A percentile compares a stretch with the other conserved stretches of the same genome.
Evolutionary conservation across 2,329 filamentous ascomycete genomes (phyloP).

Genomic region (Rhynchosporium graminicola): DNA sequence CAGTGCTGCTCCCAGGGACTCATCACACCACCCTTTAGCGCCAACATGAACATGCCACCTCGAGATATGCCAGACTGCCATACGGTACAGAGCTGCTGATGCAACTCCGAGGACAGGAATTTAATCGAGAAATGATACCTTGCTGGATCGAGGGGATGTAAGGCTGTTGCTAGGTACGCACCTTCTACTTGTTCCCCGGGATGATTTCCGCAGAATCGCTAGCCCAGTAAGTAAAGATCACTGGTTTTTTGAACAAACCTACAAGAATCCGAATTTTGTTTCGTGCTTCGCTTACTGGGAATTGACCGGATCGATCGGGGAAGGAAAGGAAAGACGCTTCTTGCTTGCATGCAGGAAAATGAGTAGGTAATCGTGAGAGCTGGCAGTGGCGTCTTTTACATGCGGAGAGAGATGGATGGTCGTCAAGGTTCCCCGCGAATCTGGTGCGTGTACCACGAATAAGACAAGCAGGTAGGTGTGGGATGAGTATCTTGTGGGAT

Average conservation of each 20-base stretch:
- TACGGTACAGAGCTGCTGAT: not conserved
- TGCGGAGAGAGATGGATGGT: not conserved
- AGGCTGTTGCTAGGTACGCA: no score
- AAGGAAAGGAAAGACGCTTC: not conserved
- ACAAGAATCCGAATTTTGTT: not conserved
- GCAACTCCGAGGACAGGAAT: no score
- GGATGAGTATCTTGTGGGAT: not conserved
- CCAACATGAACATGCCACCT: not conserved
- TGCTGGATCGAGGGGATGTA: not conserved
- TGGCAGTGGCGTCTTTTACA: not conserved
- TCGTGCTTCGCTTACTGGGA: not conserved
- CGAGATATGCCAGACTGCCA: not conserved
- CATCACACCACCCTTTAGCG: not conserved
- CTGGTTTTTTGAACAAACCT: no score
- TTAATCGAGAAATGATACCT: not conserved
- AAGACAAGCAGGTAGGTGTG: no score
- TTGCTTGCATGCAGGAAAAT: not conserved
- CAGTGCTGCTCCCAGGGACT: not conserved
- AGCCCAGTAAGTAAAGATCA: no score
- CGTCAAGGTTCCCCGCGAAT: constrained; percentile 10
- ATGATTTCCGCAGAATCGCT: no score
- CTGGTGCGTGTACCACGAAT: not conserved
- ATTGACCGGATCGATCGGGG: not conserved
- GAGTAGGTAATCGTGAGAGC: not conserved
- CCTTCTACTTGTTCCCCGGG: no score